Evolutionary conservation across 345 rosid genomes (phyloP).

Genomic region (Dipteronia dyeriana): DNA sequence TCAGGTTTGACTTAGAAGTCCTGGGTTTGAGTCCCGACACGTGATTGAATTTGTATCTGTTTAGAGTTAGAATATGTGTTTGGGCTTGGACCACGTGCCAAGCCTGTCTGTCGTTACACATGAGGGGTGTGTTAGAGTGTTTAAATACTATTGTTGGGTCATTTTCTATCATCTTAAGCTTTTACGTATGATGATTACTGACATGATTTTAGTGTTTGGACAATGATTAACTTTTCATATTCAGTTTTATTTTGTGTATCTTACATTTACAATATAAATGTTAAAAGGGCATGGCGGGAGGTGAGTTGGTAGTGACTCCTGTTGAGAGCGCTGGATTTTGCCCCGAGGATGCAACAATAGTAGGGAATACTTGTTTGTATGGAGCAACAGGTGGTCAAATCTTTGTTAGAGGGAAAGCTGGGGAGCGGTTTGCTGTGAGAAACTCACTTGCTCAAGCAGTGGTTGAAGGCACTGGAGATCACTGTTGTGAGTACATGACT

Average conservation of each 20-base stretch:
- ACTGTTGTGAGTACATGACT: constrained; percentile 98
- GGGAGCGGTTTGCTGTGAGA: constrained; percentile 98
- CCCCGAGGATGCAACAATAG: constrained; percentile 93
- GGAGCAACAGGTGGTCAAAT: constrained; percentile 98
- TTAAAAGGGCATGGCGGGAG: constrained; percentile 95
- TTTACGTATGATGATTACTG: too few species aligned
- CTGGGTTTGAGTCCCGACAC: too few species aligned
- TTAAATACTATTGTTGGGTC: too few species aligned
- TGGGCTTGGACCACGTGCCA: too few species aligned
- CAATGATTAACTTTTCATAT: background rate
- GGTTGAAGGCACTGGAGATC: constrained; percentile 99
- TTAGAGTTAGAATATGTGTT: too few species aligned
- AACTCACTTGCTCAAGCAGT: constrained; percentile 98
- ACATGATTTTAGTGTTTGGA: background rate
- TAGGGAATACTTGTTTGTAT: constrained; percentile 94
- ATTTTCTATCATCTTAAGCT: too few species aligned
- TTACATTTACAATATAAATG: constrained; percentile 26
- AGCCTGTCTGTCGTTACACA: too few species aligned
- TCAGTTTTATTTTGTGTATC: constrained; percentile 18
- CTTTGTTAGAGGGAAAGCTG: constrained; percentile 94
- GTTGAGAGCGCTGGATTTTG: constrained; percentile 72
- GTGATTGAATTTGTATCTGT: too few species aligned
- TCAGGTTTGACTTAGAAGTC: too few species aligned
- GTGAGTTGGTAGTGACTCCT: constrained; percentile 89
- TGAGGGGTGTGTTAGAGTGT: too few species aligned